phyloP scores from a whole-genome alignment of 164 flowering plant genomes.

The Hamamelis virginiana region DNA sequence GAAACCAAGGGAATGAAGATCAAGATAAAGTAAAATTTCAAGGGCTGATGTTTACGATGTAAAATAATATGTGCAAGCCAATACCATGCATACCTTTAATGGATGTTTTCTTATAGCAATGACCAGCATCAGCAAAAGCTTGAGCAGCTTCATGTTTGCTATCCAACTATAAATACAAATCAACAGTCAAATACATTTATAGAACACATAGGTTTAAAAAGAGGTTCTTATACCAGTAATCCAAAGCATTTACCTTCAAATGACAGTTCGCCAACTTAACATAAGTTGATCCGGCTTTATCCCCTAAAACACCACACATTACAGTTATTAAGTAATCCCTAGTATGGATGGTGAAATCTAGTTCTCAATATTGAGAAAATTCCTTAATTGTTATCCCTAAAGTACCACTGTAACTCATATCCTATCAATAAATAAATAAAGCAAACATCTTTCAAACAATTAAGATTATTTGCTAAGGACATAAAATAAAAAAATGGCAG shows the following conservation, averaged over 20 bases:
- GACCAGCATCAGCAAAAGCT: constrained; percentile 51
- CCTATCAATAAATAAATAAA: not conserved
- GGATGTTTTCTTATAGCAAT: constrained; percentile 50
- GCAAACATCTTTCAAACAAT: not conserved
- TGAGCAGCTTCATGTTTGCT: constrained; percentile 64
- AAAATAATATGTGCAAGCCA: constrained; percentile 5
- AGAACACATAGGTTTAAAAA: not conserved
- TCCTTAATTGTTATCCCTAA: not conserved
- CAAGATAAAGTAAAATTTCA: not conserved
- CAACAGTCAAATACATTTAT: not conserved
- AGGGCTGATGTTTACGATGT: not conserved
- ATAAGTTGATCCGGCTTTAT: constrained; percentile 59
- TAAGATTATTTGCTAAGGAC: not conserved
- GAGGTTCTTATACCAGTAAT: not conserved
- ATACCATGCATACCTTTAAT: constrained; percentile 29
- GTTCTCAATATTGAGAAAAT: not conserved
- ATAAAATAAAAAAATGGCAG: not conserved
- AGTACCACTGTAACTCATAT: not conserved
- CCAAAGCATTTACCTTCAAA: constrained; percentile 40
- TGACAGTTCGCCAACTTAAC: constrained; percentile 58
- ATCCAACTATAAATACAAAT: constrained; percentile 33
- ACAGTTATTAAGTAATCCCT: not conserved
- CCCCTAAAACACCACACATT: constrained; percentile 48
- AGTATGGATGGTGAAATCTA: not conserved
- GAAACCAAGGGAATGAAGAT: not conserved